A percentile compares a stretch with the other conserved stretches of the same genome.
These are phyloP conservation scores for Trichocladium uniseriatum DNA, from an alignment of 495 filamentous ascomycete species.

Conservation along the genomic window DNA sequence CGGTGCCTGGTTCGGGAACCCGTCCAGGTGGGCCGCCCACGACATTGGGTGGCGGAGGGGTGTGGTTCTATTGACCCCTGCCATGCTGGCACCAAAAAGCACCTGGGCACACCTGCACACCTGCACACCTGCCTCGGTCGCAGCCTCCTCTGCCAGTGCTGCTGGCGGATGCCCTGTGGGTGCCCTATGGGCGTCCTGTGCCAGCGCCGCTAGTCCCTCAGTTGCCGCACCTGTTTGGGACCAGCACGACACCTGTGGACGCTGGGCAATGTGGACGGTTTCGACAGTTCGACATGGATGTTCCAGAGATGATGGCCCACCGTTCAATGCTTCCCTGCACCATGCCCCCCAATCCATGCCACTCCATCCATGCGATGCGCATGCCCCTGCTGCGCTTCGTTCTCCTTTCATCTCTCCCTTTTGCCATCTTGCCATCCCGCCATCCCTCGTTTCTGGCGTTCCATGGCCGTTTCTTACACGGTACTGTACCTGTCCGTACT, in stretches of 20 bases:
- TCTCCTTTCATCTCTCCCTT: constrained; percentile 2
- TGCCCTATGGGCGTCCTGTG: neutral
- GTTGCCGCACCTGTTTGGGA: neutral
- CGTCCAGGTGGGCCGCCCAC: neutral
- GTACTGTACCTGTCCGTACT: no score
- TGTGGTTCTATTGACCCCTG: neutral
- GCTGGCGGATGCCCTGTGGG: no score
- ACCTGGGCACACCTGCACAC: no score
- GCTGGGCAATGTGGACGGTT: no score
- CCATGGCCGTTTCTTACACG: neutral
- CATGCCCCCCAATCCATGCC: neutral
- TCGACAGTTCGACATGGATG: no score
- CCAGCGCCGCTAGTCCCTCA: neutral
- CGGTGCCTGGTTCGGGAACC: neutral
- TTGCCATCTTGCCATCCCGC: neutral
- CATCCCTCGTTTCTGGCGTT: constrained; percentile 1
- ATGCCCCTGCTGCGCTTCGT: neutral
- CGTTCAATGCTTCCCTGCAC: neutral
- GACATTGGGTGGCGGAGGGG: neutral
- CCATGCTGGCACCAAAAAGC: no score
- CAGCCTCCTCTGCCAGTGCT: no score
- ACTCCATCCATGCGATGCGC: no score
- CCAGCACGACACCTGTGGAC: neutral
- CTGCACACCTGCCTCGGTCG: no score
- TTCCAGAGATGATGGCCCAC: neutral